Base-by-base conservation (phyloP, 345 rosid genomes). In the Salix koriyanagi region DNA sequence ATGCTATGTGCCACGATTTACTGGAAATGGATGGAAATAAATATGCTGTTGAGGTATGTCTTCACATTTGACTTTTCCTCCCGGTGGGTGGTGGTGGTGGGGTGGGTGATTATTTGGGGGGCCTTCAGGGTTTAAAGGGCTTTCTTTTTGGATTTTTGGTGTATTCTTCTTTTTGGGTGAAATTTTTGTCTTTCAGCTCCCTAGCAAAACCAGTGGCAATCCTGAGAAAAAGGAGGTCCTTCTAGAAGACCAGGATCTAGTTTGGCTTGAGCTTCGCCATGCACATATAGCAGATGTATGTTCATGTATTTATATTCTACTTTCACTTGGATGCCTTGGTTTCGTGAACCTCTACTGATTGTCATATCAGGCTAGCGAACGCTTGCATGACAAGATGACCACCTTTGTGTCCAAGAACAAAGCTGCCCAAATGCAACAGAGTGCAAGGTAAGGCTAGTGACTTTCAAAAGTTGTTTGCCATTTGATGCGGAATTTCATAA, bases 1-100 rank as follows among this genome's bases (percentile, higher is more conserved):
- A 95, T 83, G 97, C 97, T 37, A 92, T 95, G 97, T 91, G 97
- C 91, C 97, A 93, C 58, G 99, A 95, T 81, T 87, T 95, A 86
- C 91, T 93, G 76, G 86, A 90, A 65, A 91, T 93, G 96, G 97
- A 95, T 7, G 97, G 97, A 75, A 95, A 91, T 73, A 91, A 93
- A 81, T 91, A 86, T 78, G 82, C 81, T 41, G 75, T 89, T 34
- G 93, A 95, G 99, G 99, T 89, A 83, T 60, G 50, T 48, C 26
- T 36, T 39, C 54, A 76, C 39, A 42, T 75, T 37, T 69, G 75
- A 61, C 34, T 72, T 44, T 64, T 52, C 70, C 72, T 54, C 14
- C 44, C 12, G 13, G 44, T 41, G 44, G 44, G 4, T 10, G 44
- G 44, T 41, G 44, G 44, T 41, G 44, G 11, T 25, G 9, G 6